Conservation (phyloP, 2,329 filamentous ascomycete genomes). For the Pseudogymnoascus sp. region DNA sequence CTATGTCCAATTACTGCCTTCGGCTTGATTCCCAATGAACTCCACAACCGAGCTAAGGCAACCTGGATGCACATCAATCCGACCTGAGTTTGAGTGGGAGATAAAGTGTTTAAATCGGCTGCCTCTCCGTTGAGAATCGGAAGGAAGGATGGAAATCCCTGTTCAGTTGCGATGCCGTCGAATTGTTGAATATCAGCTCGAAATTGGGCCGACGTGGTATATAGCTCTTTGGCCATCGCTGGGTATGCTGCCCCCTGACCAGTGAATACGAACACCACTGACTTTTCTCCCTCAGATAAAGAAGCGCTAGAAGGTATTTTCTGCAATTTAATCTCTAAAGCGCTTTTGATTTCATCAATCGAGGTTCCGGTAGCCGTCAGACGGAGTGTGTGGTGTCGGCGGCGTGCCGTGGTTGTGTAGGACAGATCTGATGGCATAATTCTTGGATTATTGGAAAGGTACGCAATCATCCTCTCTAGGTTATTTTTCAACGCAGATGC, state of each 20-base stretch:
- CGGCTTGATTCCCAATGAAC: slow-evolving; percentile 45
- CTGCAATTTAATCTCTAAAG: too few relatives aligned
- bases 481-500: too few relatives aligned
- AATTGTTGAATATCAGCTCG: background rate
- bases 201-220: slow-evolving; percentile 30
- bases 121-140: slow-evolving; percentile 33
- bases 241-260: slow-evolving; percentile 31
- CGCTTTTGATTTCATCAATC: slow-evolving; percentile 16
- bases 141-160: slow-evolving; percentile 7
- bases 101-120: too few relatives aligned
- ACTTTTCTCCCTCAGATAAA: too few relatives aligned
- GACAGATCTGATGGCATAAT: background rate
- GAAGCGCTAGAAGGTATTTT: too few relatives aligned
- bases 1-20: slow-evolving; percentile 53
- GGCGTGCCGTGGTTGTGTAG: slow-evolving; percentile 32
- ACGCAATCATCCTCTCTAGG: too few relatives aligned
- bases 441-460: too few relatives aligned
- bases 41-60: slow-evolving; percentile 46
- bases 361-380: slow-evolving; percentile 38
- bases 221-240: background rate
- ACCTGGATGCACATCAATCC: slow-evolving; percentile 44
- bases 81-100: slow-evolving; percentile 42
- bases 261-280: slow-evolving; percentile 24
- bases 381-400: slow-evolving; percentile 49
- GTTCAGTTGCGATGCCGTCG: background rate